Evolutionary conservation across 2,329 filamentous ascomycete species (phyloP).

Genomic region (Aspergillus uvarum): DNA sequence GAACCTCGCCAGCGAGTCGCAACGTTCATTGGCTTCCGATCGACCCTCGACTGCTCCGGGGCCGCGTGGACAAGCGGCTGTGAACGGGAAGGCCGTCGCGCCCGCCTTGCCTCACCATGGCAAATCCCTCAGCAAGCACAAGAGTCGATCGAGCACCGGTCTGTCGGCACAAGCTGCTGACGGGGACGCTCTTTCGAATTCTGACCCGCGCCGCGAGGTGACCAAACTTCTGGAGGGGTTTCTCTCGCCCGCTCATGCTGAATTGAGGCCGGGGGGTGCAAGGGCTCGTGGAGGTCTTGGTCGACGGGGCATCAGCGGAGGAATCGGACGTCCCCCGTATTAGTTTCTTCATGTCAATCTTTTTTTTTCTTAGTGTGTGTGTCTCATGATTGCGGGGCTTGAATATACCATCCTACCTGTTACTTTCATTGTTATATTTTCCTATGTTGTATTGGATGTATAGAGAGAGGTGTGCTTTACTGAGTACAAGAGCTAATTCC

Average conservation of each 20-base stretch:
- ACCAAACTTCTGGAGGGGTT: conserved; percentile 40
- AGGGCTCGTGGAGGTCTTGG: conserved; percentile 15
- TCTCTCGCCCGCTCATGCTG: conserved; percentile 27
- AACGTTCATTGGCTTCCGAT: conserved; percentile 31
- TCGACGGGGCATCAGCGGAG: conserved; percentile 28
- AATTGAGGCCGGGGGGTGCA: conserved; percentile 17
- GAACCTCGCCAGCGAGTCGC: conserved; percentile 42
- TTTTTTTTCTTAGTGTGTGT: background rate
- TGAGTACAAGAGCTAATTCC: background rate
- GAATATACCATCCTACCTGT: background rate
- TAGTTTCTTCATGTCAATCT: conserved; percentile 12
- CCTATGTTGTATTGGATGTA: background rate
- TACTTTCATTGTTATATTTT: background rate
- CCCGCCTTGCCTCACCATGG: conserved; percentile 20
- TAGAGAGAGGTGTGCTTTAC: background rate
- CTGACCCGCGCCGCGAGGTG: conserved; percentile 32
- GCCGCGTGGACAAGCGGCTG: conserved; percentile 20
- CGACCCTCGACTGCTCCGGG: conserved; percentile 36
- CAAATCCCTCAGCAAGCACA: conserved; percentile 34
- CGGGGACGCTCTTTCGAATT: conserved; percentile 17
- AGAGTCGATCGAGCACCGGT: conserved; percentile 35
- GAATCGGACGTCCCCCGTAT: conserved; percentile 37
- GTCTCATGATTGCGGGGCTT: background rate
- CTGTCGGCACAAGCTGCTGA: conserved; percentile 26
- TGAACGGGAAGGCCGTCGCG: conserved; percentile 24